These are phyloP conservation scores for Austropuccinia psidii DNA, from an alignment of 1,284 basidiomycete genomes.

Conservation along the genomic window DNA sequence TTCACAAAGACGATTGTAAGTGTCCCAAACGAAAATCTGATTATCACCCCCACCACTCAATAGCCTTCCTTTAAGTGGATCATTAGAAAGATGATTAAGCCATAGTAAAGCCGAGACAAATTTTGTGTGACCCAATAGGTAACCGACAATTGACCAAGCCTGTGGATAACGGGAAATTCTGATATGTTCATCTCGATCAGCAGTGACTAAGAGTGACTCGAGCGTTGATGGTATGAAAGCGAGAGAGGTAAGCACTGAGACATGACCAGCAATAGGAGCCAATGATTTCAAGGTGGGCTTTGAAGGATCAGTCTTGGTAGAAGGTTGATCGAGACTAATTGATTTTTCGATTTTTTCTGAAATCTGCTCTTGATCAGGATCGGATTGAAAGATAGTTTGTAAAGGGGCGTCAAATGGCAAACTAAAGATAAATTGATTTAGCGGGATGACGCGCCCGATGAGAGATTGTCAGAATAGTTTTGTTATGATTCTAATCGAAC, in stretches of 20 bases:
- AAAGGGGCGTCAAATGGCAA: constrained; percentile 29
- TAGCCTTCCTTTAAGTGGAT: background rate
- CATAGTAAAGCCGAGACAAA: constrained; percentile 28
- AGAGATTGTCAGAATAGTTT: background rate
- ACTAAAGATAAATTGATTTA: background rate
- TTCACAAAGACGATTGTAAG: background rate
- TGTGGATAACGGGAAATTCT: constrained; percentile 23
- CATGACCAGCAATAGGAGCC: constrained; percentile 32
- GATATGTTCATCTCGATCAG: constrained; percentile 35
- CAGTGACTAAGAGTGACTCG: constrained; percentile 9
- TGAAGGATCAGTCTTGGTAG: background rate
- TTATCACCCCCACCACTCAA: constrained; percentile 35
- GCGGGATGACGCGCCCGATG: background rate
- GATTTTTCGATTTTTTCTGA: background rate
- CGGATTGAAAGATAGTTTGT: constrained; percentile 16
- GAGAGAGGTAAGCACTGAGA: constrained; percentile 27
- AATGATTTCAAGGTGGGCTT: background rate
- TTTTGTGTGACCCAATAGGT: constrained; percentile 16
- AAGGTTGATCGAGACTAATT: background rate
- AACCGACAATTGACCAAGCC: constrained; percentile 26
- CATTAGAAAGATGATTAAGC: background rate
- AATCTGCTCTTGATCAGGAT: constrained; percentile 23
- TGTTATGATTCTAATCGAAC: background rate
- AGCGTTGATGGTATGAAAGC: constrained; percentile 5
- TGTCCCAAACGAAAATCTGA: constrained; percentile 20